Evolutionary conservation across 768 basidiomycete genomes (phyloP).

Genomic region (Lyophyllum shimeji): DNA sequence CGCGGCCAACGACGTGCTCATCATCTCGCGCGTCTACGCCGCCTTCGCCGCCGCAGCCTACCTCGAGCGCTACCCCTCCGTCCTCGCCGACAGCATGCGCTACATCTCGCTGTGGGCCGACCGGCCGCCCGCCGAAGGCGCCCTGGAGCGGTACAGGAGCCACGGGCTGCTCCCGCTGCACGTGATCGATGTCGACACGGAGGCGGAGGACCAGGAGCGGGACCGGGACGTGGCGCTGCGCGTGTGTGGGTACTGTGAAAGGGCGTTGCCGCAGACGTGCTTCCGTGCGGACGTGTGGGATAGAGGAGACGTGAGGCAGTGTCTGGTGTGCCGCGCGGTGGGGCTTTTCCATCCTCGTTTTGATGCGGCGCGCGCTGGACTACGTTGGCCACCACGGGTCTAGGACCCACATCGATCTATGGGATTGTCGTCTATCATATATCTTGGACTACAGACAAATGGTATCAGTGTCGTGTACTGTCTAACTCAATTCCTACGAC

Average conservation of each 20-base stretch:
- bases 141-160: background rate
- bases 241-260: background rate
- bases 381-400: no score
- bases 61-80: conserved; percentile 1
- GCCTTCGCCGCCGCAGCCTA: conserved; percentile 1
- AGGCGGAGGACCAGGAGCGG: background rate
- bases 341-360: background rate
- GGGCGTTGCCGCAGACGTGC: background rate
- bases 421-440: no score
- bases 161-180: conserved; percentile 9
- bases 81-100: conserved; percentile 5
- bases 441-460: no score
- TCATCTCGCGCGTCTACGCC: conserved; percentile 3
- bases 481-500: no score
- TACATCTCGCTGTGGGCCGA: conserved; percentile 12
- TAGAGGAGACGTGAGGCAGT: background rate
- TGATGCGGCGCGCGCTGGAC: no score
- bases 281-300: background rate
- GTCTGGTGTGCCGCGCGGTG: background rate
- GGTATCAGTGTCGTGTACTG: no score
- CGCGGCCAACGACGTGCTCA: conserved; percentile 9
- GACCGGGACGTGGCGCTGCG: background rate
- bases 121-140: background rate
- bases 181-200: background rate
- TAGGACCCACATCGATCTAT: no score